phyloP scores from a whole-genome alignment of 176 grass and related monocot genomes.

The Oryza meridionalis region DNA sequence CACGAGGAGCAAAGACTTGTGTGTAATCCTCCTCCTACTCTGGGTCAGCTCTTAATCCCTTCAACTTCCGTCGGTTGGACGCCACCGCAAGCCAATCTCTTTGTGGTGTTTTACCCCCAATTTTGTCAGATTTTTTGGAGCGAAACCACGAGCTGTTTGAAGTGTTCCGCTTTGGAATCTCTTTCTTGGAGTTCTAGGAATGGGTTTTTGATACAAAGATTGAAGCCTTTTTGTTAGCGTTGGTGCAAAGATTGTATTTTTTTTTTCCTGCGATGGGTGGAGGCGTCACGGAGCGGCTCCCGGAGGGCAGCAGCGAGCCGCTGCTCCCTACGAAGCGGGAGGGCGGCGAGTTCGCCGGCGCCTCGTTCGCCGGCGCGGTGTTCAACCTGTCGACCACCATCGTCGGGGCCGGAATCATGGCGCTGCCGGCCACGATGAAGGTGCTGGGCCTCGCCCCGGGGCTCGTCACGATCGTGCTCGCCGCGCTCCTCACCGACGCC shows the following conservation, averaged over 20 bases:
- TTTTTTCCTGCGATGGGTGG: slow-evolving; percentile 42
- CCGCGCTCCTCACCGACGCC: slow-evolving; percentile 79
- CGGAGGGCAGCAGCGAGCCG: slow-evolving; percentile 64
- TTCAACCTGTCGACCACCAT: slow-evolving; percentile 98
- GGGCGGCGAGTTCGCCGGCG: slow-evolving; percentile 59
- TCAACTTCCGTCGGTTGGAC: slow-evolving; percentile 28
- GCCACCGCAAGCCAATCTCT: slow-evolving; percentile 18
- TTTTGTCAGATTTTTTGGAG: neutral
- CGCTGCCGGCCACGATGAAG: slow-evolving; percentile 94
- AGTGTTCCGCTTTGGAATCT: neutral
- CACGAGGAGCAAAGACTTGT: neutral
- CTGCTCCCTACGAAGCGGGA: slow-evolving; percentile 67
- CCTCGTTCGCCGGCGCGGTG: slow-evolving; percentile 81
- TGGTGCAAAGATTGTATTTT: slow-evolving; percentile 13
- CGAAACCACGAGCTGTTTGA: neutral
- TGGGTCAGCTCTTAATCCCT: slow-evolving; percentile 21
- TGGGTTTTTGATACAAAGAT: neutral
- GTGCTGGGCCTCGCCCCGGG: slow-evolving; percentile 86
- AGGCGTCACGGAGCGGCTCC: slow-evolving; percentile 33
- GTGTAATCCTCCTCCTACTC: slow-evolving; percentile 22
- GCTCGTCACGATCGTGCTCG: slow-evolving; percentile 76
- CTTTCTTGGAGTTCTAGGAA: neutral
- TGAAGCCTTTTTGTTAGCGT: neutral
- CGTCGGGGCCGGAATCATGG: slow-evolving; percentile 98
- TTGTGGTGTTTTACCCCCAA: neutral